Conservation (phyloP, 495 filamentous ascomycete species). For the Jackrogersella minutella region DNA sequence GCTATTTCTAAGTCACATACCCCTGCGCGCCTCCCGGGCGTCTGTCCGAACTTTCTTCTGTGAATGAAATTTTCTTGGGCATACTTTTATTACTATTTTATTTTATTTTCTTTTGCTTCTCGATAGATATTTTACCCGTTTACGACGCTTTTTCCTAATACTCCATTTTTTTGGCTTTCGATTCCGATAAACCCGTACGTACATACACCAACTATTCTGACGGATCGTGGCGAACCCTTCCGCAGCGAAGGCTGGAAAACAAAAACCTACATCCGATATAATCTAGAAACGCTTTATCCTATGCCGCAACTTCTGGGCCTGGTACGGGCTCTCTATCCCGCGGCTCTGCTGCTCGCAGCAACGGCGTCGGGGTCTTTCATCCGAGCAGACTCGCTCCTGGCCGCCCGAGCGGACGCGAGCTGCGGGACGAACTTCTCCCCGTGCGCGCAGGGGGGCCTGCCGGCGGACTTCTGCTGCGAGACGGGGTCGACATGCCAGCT, state of each 20-base stretch:
- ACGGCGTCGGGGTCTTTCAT: constrained; percentile 39
- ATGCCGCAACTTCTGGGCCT: constrained; percentile 35
- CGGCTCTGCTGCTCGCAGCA: constrained; percentile 41
- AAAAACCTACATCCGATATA: neutral
- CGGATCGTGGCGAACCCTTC: neutral
- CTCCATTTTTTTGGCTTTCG: constrained; percentile 18
- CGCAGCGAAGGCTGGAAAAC: neutral
- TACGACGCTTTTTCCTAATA: constrained; percentile 7
- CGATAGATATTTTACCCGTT: constrained; percentile 4
- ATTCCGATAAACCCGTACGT: neutral
- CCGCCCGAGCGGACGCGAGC: constrained; percentile 39
- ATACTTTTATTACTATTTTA: no score
- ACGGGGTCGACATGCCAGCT: constrained; percentile 66
- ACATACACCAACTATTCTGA: neutral
- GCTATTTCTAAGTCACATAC: constrained; percentile 38
- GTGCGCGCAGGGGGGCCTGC: constrained; percentile 65
- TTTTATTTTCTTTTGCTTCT: neutral
- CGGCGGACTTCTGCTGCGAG: constrained; percentile 79
- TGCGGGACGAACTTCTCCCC: constrained; percentile 46
- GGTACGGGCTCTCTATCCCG: constrained; percentile 41
- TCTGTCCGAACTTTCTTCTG: constrained; percentile 1
- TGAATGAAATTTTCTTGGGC: neutral
- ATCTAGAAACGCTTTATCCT: neutral
- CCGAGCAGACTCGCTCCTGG: constrained; percentile 42
- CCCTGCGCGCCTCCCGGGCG: constrained; percentile 10